Percentiles rank a stretch among this genome's conserved stretches.
Evolutionary conservation across 495 filamentous ascomycete species (phyloP).

Genomic region (Hyaloscypha finlandica): DNA sequence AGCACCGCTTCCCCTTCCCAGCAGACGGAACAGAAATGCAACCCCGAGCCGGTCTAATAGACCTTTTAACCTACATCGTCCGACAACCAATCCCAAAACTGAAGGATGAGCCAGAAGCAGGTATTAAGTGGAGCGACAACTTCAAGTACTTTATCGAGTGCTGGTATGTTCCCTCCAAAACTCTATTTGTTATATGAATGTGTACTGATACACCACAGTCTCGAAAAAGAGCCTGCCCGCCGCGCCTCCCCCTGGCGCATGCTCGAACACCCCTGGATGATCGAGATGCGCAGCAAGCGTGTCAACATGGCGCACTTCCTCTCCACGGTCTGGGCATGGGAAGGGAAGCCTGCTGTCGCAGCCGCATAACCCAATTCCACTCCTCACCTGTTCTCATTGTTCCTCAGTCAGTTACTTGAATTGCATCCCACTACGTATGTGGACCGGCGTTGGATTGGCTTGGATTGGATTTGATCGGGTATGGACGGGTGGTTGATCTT

Average conservation of each 20-base stretch:
- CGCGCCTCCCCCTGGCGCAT: slow-evolving; percentile 96
- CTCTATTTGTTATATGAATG: slow-evolving; percentile 5
- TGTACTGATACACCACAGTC: slow-evolving; percentile 48
- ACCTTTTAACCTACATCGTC: slow-evolving; percentile 95
- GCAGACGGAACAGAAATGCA: slow-evolving; percentile 92
- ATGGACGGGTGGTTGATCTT: not conserved
- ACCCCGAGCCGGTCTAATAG: slow-evolving; percentile 83
- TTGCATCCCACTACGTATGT: not conserved
- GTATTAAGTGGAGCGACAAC: slow-evolving; percentile 88
- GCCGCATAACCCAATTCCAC: slow-evolving; percentile 2
- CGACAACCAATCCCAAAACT: slow-evolving; percentile 93
- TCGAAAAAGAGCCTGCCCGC: slow-evolving; percentile 88
- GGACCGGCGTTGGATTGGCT: not conserved
- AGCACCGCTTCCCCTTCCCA: slow-evolving; percentile 97
- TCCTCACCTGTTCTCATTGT: not conserved
- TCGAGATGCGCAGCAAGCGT: slow-evolving; percentile 91
- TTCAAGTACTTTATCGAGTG: slow-evolving; percentile 99
- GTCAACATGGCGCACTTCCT: slow-evolving; percentile 97
- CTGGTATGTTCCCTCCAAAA: slow-evolving; percentile 69
- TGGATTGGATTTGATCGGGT: too few relatives aligned
- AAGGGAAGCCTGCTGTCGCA: slow-evolving; percentile 38
- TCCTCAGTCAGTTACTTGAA: too few relatives aligned
- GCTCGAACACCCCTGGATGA: slow-evolving; percentile 98
- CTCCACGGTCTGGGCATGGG: slow-evolving; percentile 94
- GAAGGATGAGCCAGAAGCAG: slow-evolving; percentile 83